Evolutionary conservation across 1,284 basidiomycete genomes (phyloP), one percentile per base, ranked within the genome.

Genomic region (Testicularia cyperi): DNA sequence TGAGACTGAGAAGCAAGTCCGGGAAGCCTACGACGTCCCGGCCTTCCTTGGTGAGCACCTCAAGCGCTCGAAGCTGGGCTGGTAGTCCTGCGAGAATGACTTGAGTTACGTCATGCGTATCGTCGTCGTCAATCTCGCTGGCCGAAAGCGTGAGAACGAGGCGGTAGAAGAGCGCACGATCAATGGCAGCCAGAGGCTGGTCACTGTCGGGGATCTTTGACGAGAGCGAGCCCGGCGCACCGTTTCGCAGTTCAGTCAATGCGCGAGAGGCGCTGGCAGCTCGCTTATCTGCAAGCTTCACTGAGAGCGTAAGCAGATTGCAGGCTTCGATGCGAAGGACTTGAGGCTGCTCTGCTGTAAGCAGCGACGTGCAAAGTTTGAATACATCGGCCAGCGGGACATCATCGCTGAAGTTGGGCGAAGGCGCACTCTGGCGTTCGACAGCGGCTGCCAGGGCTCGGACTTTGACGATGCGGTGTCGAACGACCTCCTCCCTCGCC

Each of bases 31-130:
- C 53, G 5, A 75, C 56, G 26, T 75, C 72, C 34, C 68, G 43
- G 5, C 73, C 73, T 19, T 69, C 66, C 24, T 62, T 66, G 19
- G 72, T 64, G n/a, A 75, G 61, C 26, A 65, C 70, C 12, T 71
- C 49, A 21, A 75, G 44, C 5, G 72, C 73, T 9, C 41, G 20
- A 21, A 74, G 47, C 56, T 75, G 70, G 10, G 43, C 36, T 5
- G 57, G 41, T 12, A 75, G 43, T 4, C 58, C 60, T 1, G 49
- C 55, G 2, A 58, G 43, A 6, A 64, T 44, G 38, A 45, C 18
- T 8, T 40, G 37, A 10, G 47, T 37, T n/a, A 52, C 56, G 27
- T 61, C 49, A 18, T 49, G 40, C 5, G 43, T 38, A 7, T 46
- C 57, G 32, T 57, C 38, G n/a, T 63, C 51, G 9, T 49, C 44